Evolutionary conservation across 2,329 filamentous ascomycete genomes (phyloP).

Genomic region (Paracorniculantispora psalliotae): DNA sequence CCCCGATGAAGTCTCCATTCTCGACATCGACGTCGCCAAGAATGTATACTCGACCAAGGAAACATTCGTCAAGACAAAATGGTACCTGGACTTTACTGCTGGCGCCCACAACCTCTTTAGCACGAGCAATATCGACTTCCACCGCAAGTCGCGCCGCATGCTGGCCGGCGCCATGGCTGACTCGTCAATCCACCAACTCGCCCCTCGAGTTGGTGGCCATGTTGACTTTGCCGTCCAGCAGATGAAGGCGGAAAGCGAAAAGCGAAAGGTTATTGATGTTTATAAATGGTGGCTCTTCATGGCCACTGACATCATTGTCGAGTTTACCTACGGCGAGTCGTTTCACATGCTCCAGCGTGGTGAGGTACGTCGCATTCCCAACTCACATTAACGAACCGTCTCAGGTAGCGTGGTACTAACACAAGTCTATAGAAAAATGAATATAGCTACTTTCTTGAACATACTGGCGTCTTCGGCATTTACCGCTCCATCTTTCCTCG

Average conservation of each 20-base stretch:
- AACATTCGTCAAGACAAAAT: slow-evolving; percentile 8
- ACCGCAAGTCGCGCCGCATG: slow-evolving; percentile 5
- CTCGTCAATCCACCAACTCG: not conserved
- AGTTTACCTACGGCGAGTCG: slow-evolving; percentile 23
- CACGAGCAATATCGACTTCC: not conserved
- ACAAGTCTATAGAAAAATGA: not conserved
- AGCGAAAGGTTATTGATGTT: slow-evolving; percentile 18
- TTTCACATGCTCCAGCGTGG: slow-evolving; percentile 16
- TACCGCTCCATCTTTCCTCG: not conserved
- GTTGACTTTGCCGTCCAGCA: slow-evolving; percentile 19
- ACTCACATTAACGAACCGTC: not conserved
- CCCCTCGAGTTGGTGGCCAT: slow-evolving; percentile 14
- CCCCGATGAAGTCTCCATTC: slow-evolving; percentile 4
- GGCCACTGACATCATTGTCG: slow-evolving; percentile 24
- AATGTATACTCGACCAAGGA: slow-evolving; percentile 10
- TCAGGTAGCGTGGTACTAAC: not conserved
- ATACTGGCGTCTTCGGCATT: not conserved
- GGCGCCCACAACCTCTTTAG: slow-evolving; percentile 6
- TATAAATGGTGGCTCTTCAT: slow-evolving; percentile 21
- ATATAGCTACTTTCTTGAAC: slow-evolving; percentile 6
- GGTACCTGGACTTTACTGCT: not conserved
- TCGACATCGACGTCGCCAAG: slow-evolving; percentile 4
- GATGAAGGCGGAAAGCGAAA: slow-evolving; percentile 15
- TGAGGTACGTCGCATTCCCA: not conserved
- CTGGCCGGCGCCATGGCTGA: slow-evolving; percentile 6